These are phyloP conservation scores for Metarhizium humberi DNA, from an alignment of 2,329 filamentous ascomycete species.

Conservation along the genomic window DNA sequence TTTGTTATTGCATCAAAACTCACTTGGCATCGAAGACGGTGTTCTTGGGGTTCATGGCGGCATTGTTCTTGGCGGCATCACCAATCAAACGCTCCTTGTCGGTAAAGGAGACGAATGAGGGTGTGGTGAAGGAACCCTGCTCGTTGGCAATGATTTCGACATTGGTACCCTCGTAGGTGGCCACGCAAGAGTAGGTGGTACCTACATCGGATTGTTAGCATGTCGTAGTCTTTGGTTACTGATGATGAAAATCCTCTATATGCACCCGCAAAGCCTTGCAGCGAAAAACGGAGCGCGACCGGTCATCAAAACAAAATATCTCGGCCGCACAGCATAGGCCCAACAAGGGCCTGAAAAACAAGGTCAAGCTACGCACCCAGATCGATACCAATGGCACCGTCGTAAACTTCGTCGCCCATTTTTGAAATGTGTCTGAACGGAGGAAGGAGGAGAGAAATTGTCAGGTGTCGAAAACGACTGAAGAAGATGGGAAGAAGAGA, in stretches of 20 bases:
- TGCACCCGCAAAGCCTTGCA: not conserved
- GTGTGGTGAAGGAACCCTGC: constrained; percentile 98
- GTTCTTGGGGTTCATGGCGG: constrained; percentile 97
- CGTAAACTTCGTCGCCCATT: constrained; percentile 98
- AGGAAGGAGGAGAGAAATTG: constrained; percentile 8
- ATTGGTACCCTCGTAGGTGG: constrained; percentile 98
- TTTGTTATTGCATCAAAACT: constrained; percentile 26
- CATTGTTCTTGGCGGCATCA: constrained; percentile 99
- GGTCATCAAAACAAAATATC: not conserved
- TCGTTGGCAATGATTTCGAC: constrained; percentile 99
- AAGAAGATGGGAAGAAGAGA: constrained; percentile 16
- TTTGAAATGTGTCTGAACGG: constrained; percentile 32
- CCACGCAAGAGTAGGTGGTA: constrained; percentile 99
- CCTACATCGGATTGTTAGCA: constrained; percentile 41
- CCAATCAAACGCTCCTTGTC: constrained; percentile 98
- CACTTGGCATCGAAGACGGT: constrained; percentile 99
- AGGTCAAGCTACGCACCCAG: constrained; percentile 58
- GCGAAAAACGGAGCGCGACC: constrained; percentile 3
- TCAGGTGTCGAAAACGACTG: constrained; percentile 10
- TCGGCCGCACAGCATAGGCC: not conserved
- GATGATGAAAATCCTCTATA: not conserved
- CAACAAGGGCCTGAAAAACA: not conserved
- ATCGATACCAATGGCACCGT: constrained; percentile 99
- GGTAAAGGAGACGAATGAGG: constrained; percentile 98
- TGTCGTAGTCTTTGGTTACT: not conserved